Base-by-base conservation (phyloP, 169 alveolate genomes). In the Eimeria maxima region DNA sequence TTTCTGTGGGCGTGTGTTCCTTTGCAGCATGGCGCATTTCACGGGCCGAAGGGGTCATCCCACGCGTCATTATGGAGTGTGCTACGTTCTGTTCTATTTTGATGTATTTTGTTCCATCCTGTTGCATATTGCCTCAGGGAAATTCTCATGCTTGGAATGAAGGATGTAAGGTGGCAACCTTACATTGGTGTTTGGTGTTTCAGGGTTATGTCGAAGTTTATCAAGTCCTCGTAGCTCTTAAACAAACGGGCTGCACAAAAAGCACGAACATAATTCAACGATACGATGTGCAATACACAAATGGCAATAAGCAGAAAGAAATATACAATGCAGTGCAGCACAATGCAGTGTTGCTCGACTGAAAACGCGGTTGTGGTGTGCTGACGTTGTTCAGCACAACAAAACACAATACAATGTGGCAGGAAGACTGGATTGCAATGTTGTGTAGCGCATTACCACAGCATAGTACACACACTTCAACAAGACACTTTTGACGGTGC, bases 101-200 rank as follows among this genome's bases (percentile, higher is more conserved):
- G 33, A 8, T 24, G 42, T 65, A 24, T 65, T 65, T 10, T 65
- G 44, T 7, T 24, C n/a, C 6, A 7, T 13, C 33, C 16, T 8
- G 42, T 55, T 33, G 10, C 38, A 8, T 7, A 22, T 24, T 6
- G 14, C 22, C 38, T 78, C 16, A 24, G 67, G 8, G 71, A 16
- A 8, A 78, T n/a, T 78, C 67, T 16, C 16, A 8, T n/a, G 42
- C 29, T n/a, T 8, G n/a, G 67, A 0, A n/a, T 8, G 71, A 83
- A 18, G 42, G 11, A 83, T 83, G 27, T 8, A 11, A 14, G 29
- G n/a, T 22, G 81, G 55, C 22, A 67, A 2, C 8, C 14, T 57
- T 93, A 93, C 96, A 93, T 93, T 3, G 96, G 96, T 16, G 92
- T 73, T 22, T 67, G 76, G n/a, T 93, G 96, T 78, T 93, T 93